These are phyloP conservation scores for Cornus kousa DNA, from an alignment of 148 eudicot genomes.

Conservation along the genomic window DNA sequence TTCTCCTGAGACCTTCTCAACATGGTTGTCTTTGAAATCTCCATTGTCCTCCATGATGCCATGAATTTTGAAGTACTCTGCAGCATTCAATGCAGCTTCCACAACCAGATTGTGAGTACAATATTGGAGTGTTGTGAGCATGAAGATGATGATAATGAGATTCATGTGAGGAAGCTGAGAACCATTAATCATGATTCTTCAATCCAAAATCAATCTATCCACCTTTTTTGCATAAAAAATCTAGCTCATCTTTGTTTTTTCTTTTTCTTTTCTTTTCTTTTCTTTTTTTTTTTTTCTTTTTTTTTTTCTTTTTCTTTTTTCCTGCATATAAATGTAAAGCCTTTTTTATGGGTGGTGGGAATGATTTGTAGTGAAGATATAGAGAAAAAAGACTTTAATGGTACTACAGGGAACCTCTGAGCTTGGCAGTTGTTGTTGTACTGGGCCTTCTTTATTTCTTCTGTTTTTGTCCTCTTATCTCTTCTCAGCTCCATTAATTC, in stretches of 20 bases:
- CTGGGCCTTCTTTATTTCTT: conserved; percentile 53
- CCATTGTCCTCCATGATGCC: conserved; percentile 8
- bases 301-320: conserved; percentile 16
- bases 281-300: conserved; percentile 13
- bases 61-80: conserved; percentile 23
- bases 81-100: conserved; percentile 36
- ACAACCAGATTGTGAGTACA: conserved; percentile 31
- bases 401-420: conserved; percentile 99
- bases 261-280: background rate
- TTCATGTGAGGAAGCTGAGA: conserved; percentile 23
- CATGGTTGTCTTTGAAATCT: conserved; percentile 15
- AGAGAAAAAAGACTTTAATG: conserved; percentile 60
- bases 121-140: conserved; percentile 31
- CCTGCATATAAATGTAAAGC: conserved; percentile 24
- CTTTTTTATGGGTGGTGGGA: conserved; percentile 24
- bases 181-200: conserved; percentile 29
- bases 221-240: conserved; percentile 29
- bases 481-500: conserved; percentile 42
- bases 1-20: conserved; percentile 33
- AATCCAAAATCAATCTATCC: conserved; percentile 12
- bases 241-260: background rate
- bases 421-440: conserved; percentile 68
- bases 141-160: conserved; percentile 40
- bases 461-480: conserved; percentile 19
- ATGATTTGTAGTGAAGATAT: conserved; percentile 14